These are phyloP conservation scores for Camelina neglecta DNA, from an alignment of 345 rosid genomes.

Conservation along the genomic window DNA sequence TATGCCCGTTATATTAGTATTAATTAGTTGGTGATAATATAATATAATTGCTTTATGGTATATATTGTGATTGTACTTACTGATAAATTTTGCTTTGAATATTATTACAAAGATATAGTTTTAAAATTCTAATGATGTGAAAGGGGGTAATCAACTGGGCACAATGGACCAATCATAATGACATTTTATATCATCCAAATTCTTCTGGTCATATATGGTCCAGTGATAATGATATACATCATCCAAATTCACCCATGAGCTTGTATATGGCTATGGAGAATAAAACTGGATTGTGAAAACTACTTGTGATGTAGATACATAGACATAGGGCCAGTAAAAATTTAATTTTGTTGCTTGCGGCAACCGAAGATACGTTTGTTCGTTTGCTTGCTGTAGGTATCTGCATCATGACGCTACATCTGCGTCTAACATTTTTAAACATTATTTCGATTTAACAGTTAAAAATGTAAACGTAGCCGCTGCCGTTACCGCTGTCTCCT, in stretches of 20 bases:
- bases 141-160: slow-evolving; percentile 32
- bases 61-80: slow-evolving; percentile 14
- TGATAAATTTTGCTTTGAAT: slow-evolving; percentile 4
- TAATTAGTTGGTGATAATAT: slow-evolving; percentile 31
- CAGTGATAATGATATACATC: slow-evolving; percentile 6
- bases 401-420: too few species aligned
- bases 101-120: slow-evolving; percentile 34
- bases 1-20: slow-evolving; percentile 24
- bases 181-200: slow-evolving; percentile 23
- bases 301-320: slow-evolving; percentile 14
- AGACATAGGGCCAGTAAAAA: too few species aligned
- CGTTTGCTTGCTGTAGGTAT: too few species aligned
- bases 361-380: too few species aligned
- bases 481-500: too few species aligned
- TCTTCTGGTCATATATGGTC: slow-evolving; percentile 37
- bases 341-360: too few species aligned
- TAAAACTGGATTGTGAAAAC: slow-evolving; percentile 21
- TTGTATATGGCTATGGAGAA: slow-evolving; percentile 29
- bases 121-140: slow-evolving; percentile 33
- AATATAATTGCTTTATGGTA: slow-evolving; percentile 13
- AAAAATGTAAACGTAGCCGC: too few species aligned
- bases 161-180: slow-evolving; percentile 33
- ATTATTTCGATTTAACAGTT: too few species aligned
- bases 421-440: too few species aligned
- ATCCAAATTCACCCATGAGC: slow-evolving; percentile 19